A percentile compares a stretch with the other conserved stretches of the same genome.
Conservation (phyloP, 441 rosid species). For the Eutrema salsugineum region DNA sequence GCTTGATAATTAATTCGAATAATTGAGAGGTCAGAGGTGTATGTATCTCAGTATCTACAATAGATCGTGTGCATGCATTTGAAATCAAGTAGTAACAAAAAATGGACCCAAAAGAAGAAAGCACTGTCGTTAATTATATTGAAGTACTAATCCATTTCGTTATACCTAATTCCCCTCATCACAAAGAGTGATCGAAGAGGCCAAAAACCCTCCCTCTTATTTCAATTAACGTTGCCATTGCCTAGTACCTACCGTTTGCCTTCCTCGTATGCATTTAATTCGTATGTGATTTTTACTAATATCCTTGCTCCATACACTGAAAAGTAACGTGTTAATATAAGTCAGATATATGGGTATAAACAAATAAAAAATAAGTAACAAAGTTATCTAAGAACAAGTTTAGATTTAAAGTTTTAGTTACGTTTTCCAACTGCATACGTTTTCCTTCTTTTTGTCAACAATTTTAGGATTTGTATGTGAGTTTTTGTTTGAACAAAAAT, state of each 20-base stretch:
- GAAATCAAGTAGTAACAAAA: constrained; percentile 12
- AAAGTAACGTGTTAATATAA: background rate
- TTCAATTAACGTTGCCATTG: background rate
- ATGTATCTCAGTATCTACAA: background rate
- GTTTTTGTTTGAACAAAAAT: background rate
- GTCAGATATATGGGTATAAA: background rate
- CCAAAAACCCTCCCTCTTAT: background rate
- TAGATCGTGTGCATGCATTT: constrained; percentile 12
- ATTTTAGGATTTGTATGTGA: background rate
- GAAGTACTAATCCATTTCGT: background rate
- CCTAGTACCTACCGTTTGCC: background rate
- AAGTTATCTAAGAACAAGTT: background rate
- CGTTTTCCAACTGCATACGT: background rate
- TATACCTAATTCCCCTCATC: background rate
- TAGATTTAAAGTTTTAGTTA: background rate
- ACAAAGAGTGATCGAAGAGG: background rate
- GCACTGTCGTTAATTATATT: background rate
- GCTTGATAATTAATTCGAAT: constrained; percentile 1
- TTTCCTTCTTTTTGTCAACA: background rate
- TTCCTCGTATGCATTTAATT: background rate
- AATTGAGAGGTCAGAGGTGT: constrained; percentile 2
- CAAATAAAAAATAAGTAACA: background rate
- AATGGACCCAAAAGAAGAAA: constrained; percentile 8
- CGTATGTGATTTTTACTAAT: background rate
- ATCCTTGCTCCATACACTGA: background rate